Base-by-base conservation (phyloP, 441 rosid genomes). In the Gossypium gossypioides region DNA sequence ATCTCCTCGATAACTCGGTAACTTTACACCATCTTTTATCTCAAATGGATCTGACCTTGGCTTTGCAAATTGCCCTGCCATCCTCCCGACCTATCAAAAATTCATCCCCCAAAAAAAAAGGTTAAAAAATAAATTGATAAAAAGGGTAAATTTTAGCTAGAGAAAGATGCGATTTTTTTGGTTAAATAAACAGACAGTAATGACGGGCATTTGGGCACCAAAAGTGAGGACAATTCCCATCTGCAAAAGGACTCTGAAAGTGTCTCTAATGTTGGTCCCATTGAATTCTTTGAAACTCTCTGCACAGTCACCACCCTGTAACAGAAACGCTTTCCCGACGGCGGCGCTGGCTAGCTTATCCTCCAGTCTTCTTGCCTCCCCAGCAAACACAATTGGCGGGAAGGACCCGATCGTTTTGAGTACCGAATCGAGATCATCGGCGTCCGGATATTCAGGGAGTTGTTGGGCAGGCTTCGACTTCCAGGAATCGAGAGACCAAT, bases 61-160 rank as follows among this genome's bases (percentile, higher is more conserved):
- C 75, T 86, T 86, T 61, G 92, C 95, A 69, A 89, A 89, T 73
- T 89, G 95, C 66, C 95, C 95, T 27, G 92, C 95, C 95, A 89
- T 82, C 81, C 89, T 85, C 74, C 89, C 86, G 12, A 79, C 81
- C 81, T 79, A 65, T 46, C 65, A 68, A 19, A 37, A 15, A 37
- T 37, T 8, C 7, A 18, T 32, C 7, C 2, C 3, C 2, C 37
- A 21, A 24, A 8, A 29, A 21, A 42, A 25, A 37, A 44, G 24
- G 1, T 32, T 34, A 37, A 37, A 37, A 37, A 37, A 37, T 37
- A 37, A 37, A 37, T 7, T 7, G 4, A 52, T 34, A 21, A 19
- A 19, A 37, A 15, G 29, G n/a, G 7, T 19, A 57, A 27, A 13
- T 57, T 5, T 25, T 48, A 2, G 12, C 10, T 12, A 21, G 1